A percentile compares a stretch with the other conserved stretches of the same genome.
Conservation (phyloP, 1,284 basidiomycete species). For the Inonotus obliquus region DNA sequence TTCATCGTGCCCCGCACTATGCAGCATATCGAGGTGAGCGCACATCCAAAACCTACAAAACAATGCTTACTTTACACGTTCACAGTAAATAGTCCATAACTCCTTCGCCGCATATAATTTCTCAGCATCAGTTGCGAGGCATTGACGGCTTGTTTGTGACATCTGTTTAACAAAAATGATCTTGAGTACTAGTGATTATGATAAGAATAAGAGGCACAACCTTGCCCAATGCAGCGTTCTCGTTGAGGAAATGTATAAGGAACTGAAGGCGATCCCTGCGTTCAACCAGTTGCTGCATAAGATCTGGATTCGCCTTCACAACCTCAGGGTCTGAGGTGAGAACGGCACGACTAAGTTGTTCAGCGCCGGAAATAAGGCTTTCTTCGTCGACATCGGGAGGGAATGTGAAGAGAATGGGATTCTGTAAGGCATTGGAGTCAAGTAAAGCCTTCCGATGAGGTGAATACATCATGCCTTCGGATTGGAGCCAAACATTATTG, state of each 20-base stretch:
- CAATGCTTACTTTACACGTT: slow-evolving; percentile 51
- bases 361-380: slow-evolving; percentile 75
- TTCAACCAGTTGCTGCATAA: slow-evolving; percentile 74
- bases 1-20: slow-evolving; percentile 43
- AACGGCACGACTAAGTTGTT: slow-evolving; percentile 73
- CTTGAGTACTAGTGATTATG: background rate
- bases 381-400: slow-evolving; percentile 76
- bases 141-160: slow-evolving; percentile 73
- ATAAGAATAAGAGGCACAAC: slow-evolving; percentile 33
- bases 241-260: slow-evolving; percentile 84
- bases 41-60: background rate
- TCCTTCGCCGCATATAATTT: slow-evolving; percentile 80
- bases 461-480: slow-evolving; percentile 40
- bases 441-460: slow-evolving; percentile 9
- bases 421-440: slow-evolving; percentile 37
- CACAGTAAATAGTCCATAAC: slow-evolving; percentile 83
- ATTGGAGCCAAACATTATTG: slow-evolving; percentile 75
- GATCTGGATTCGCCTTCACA: slow-evolving; percentile 73
- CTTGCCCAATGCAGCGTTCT: slow-evolving; percentile 74
- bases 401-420: slow-evolving; percentile 82
- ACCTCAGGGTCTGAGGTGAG: slow-evolving; percentile 71
- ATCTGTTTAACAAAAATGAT: slow-evolving; percentile 45
- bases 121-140: slow-evolving; percentile 83
- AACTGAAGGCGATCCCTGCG: slow-evolving; percentile 75
- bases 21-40: background rate